Percentiles rank a stretch among this genome's conserved stretches.
Conservation (phyloP, 352 stramenopile genomes). For the Pythium sp. region DNA sequence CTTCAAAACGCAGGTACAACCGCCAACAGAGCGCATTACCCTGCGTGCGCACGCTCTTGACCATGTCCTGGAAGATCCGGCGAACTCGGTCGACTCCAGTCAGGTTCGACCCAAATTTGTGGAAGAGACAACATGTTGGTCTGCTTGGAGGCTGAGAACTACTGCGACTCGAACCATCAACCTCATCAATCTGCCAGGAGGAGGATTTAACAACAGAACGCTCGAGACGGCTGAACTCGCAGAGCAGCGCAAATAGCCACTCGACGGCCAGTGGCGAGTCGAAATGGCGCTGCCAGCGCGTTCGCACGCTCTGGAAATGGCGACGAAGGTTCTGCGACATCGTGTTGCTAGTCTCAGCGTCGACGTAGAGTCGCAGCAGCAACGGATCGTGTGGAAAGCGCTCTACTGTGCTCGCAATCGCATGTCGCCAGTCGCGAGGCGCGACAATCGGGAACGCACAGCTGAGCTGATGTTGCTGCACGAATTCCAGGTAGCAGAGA, state of each 20-base stretch:
- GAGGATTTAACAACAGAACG: slow-evolving; percentile 23
- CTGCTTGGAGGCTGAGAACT: neutral
- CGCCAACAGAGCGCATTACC: slow-evolving; percentile 62
- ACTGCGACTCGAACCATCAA: neutral
- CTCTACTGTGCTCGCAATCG: slow-evolving; percentile 35
- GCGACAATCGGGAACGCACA: slow-evolving; percentile 33
- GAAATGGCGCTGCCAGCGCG: slow-evolving; percentile 45
- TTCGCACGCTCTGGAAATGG: slow-evolving; percentile 48
- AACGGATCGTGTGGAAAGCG: slow-evolving; percentile 42
- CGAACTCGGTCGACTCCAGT: slow-evolving; percentile 55
- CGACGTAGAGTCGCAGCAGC: slow-evolving; percentile 69
- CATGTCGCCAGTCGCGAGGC: slow-evolving; percentile 51
- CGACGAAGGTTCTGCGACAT: slow-evolving; percentile 69
- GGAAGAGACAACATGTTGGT: slow-evolving; percentile 55
- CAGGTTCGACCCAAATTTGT: slow-evolving; percentile 61
- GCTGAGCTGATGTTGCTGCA: slow-evolving; percentile 50
- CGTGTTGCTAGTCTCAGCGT: slow-evolving; percentile 65
- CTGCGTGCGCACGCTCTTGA: slow-evolving; percentile 44
- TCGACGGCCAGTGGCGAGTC: slow-evolving; percentile 65
- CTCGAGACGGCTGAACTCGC: slow-evolving; percentile 59
- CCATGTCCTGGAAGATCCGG: slow-evolving; percentile 64
- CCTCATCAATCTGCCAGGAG: slow-evolving; percentile 3
- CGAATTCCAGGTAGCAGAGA: slow-evolving; percentile 49
- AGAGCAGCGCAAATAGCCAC: slow-evolving; percentile 74
- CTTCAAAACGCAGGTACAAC: slow-evolving; percentile 76